Evolutionary conservation across 257 asterid genomes (phyloP).

Genomic region (Lavandula angustifolia): DNA sequence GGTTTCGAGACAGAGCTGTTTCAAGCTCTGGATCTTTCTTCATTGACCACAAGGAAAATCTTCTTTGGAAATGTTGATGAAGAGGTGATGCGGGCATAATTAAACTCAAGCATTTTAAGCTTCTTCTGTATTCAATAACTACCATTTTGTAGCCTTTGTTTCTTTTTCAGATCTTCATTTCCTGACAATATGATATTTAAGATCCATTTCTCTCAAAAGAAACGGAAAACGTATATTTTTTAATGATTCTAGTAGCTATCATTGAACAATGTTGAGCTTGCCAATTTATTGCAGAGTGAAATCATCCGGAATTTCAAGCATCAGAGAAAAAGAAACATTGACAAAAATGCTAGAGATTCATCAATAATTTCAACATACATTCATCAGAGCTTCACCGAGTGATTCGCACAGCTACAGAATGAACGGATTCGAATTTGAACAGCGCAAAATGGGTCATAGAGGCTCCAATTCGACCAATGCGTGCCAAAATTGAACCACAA

Average conservation of each 20-base stretch:
- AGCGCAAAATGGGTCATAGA: no score
- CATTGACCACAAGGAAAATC: slow-evolving; percentile 85
- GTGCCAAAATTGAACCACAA: no score
- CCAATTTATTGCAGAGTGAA: neutral
- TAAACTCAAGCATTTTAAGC: slow-evolving; percentile 31
- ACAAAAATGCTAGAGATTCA: slow-evolving; percentile 1
- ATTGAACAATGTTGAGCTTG: slow-evolving; percentile 14
- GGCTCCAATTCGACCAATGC: no score
- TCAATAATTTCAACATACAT: neutral
- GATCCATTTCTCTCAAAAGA: no score
- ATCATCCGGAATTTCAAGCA: neutral
- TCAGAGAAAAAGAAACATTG: neutral
- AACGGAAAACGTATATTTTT: no score
- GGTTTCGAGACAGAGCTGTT: slow-evolving; percentile 72
- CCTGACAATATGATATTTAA: slow-evolving; percentile 18
- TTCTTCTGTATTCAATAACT: slow-evolving; percentile 27
- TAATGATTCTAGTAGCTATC: no score
- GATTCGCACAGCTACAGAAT: neutral
- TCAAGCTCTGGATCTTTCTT: slow-evolving; percentile 93
- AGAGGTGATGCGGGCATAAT: slow-evolving; percentile 22
- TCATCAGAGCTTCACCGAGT: neutral
- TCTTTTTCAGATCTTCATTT: slow-evolving; percentile 23
- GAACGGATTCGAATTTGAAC: no score
- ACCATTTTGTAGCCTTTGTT: slow-evolving; percentile 34
- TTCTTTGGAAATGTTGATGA: slow-evolving; percentile 30